These are phyloP conservation scores for Avena sativa DNA, from an alignment of 176 grass and related monocot genomes.

Conservation along the genomic window DNA sequence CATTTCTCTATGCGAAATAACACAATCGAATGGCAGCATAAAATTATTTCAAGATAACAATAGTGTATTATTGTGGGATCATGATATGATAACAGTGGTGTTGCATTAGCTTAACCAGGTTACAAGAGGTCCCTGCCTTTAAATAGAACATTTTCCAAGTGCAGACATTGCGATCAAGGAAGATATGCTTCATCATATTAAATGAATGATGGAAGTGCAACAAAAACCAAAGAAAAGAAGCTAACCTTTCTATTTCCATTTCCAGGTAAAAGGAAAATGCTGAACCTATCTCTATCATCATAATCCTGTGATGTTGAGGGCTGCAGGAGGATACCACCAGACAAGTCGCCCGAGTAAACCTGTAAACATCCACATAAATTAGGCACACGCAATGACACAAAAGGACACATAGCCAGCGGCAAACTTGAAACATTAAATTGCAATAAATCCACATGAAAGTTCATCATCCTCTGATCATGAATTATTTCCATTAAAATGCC, in stretches of 20 bases:
- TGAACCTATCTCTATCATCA: conserved; percentile 89
- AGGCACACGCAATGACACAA: neutral
- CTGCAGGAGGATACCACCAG: conserved; percentile 80
- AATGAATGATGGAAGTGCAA: neutral
- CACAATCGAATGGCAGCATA: neutral
- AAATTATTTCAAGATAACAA: neutral
- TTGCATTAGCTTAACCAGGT: conserved; percentile 23
- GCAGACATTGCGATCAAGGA: conserved; percentile 29
- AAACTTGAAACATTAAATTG: conserved; percentile 11
- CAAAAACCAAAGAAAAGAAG: conserved; percentile 19
- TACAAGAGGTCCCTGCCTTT: neutral
- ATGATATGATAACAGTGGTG: neutral
- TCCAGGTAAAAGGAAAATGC: conserved; percentile 90
- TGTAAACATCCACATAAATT: conserved; percentile 47
- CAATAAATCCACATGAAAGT: neutral
- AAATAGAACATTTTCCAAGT: conserved; percentile 24
- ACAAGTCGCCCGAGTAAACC: conserved; percentile 77
- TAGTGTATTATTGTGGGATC: neutral
- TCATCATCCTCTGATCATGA: conserved; percentile 4
- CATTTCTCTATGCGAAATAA: conserved; percentile 31
- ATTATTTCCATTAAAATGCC: neutral
- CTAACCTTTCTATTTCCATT: conserved; percentile 79
- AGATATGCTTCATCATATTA: conserved; percentile 14
- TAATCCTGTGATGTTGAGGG: conserved; percentile 65
- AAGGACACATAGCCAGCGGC: neutral